Evolutionary conservation across 805 yeast species (phyloP).

Genomic region (Debaryomyces maramus): DNA sequence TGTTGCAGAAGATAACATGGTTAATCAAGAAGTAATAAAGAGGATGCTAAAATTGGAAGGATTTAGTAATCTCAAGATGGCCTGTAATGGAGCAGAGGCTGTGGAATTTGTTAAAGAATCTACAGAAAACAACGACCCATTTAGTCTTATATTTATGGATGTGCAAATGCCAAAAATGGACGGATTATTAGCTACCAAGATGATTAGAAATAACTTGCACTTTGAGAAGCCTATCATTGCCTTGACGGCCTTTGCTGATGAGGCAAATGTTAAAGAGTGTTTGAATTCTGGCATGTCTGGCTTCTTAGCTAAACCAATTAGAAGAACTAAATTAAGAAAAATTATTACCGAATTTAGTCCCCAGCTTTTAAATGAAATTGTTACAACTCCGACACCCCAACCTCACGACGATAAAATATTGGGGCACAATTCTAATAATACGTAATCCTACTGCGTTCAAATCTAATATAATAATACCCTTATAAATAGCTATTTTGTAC

Average conservation of each 20-base stretch:
- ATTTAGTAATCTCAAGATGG: conserved; percentile 65
- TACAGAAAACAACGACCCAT: conserved; percentile 39
- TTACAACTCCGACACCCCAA: conserved; percentile 33
- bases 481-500: too few species aligned
- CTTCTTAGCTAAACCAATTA: conserved; percentile 84
- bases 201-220: conserved; percentile 62
- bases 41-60: conserved; percentile 89
- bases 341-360: conserved; percentile 52
- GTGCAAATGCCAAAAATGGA: conserved; percentile 96
- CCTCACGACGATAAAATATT: conserved; percentile 28
- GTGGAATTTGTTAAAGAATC: conserved; percentile 61
- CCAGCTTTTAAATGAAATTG: conserved; percentile 28
- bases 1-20: conserved; percentile 92
- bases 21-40: conserved; percentile 90
- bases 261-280: conserved; percentile 83
- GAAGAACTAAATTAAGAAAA: conserved; percentile 64
- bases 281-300: conserved; percentile 90
- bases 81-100: conserved; percentile 91
- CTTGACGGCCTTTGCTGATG: conserved; percentile 93
- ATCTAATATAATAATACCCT: too few species aligned
- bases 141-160: conserved; percentile 89
- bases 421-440: conserved; percentile 20
- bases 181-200: conserved; percentile 80
- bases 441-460: too few species aligned
- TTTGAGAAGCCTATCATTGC: conserved; percentile 83